These are phyloP conservation scores for Wickerhamiella nectarea DNA, from an alignment of 805 yeast species.

Conservation along the genomic window DNA sequence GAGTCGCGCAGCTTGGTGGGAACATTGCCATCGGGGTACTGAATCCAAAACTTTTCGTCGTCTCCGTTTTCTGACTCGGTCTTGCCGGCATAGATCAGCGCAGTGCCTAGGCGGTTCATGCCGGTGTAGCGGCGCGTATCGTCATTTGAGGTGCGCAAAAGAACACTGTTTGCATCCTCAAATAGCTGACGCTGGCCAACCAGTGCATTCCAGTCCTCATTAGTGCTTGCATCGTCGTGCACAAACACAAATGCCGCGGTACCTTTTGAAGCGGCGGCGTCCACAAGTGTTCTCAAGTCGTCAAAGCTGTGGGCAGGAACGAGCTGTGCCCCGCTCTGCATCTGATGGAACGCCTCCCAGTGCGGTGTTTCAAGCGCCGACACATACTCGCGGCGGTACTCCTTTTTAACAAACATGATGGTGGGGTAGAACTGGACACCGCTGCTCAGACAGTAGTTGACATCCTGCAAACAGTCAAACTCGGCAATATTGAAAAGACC, in stretches of 20 bases:
- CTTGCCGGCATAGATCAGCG: constrained; percentile 9
- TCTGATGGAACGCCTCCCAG: constrained; percentile 24
- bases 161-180: constrained; percentile 12
- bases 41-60: not conserved
- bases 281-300: constrained; percentile 18
- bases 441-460: constrained; percentile 24
- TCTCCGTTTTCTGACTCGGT: not conserved
- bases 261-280: constrained; percentile 17
- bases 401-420: constrained; percentile 12
- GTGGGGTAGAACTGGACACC: constrained; percentile 21
- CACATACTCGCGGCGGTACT: constrained; percentile 14
- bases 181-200: constrained; percentile 22
- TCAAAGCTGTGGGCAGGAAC: constrained; percentile 20
- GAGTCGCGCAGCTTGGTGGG: constrained; percentile 17
- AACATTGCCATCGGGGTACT: constrained; percentile 13
- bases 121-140: constrained; percentile 14
- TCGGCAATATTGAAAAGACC: constrained; percentile 29
- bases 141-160: constrained; percentile 13
- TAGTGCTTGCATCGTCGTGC: constrained; percentile 27
- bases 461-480: constrained; percentile 28
- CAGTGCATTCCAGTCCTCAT: constrained; percentile 30
- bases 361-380: constrained; percentile 26
- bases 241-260: constrained; percentile 27
- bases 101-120: constrained; percentile 15
- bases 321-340: constrained; percentile 20